phyloP scores from a whole-genome alignment of 2,329 filamentous ascomycete species.

The Ilyonectria sp. region DNA sequence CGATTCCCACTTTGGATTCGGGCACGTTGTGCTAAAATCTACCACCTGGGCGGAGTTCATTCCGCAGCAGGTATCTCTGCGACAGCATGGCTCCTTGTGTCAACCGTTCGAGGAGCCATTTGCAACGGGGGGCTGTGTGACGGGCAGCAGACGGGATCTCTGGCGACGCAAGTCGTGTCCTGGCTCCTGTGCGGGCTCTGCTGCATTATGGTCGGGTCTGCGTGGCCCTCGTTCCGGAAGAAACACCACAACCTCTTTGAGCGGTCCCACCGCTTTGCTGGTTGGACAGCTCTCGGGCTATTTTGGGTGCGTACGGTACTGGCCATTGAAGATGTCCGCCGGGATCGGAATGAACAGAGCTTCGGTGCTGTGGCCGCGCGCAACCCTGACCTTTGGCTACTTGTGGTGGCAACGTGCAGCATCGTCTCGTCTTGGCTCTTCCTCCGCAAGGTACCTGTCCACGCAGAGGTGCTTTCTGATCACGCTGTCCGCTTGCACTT shows the following conservation, averaged over 20 bases:
- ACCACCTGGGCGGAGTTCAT: conserved; percentile 68
- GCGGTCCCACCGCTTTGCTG: conserved; percentile 78
- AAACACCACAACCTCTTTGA: conserved; percentile 80
- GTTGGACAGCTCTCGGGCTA: conserved; percentile 77
- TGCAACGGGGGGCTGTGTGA: conserved; percentile 51
- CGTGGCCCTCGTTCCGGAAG: conserved; percentile 75
- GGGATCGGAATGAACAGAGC: conserved; percentile 49
- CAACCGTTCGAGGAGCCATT: conserved; percentile 56
- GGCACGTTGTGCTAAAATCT: conserved; percentile 64
- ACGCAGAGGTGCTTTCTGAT: conserved; percentile 76
- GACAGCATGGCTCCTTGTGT: conserved; percentile 64
- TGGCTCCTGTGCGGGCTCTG: conserved; percentile 73
- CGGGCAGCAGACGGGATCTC: conserved; percentile 53
- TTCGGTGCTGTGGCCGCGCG: conserved; percentile 56
- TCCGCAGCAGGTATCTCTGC: conserved; percentile 65
- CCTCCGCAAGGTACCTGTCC: conserved; percentile 77
- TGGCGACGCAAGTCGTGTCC: conserved; percentile 63
- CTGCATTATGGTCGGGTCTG: conserved; percentile 71
- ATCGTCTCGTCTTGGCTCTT: conserved; percentile 82
- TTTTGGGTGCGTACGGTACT: conserved; percentile 77
- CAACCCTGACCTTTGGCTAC: conserved; percentile 74
- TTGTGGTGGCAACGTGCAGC: conserved; percentile 74
- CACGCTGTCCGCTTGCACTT: conserved; percentile 83
- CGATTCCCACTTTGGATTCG: conserved; percentile 64
- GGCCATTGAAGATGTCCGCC: conserved; percentile 61